Evolutionary conservation across 1,284 basidiomycete genomes (phyloP).

Genomic region (Polyporus tsugae): DNA sequence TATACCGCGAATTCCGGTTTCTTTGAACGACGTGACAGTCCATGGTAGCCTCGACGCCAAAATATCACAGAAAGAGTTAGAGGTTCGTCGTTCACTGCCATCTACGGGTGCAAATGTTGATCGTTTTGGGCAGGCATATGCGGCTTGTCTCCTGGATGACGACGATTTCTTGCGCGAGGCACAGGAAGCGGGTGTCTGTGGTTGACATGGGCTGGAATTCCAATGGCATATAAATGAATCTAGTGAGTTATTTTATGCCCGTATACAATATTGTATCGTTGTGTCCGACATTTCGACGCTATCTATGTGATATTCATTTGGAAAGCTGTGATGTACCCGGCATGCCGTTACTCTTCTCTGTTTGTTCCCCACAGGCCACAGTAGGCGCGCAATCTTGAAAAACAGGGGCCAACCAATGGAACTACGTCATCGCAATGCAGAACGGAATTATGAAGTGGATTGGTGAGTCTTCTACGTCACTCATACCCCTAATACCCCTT

Average conservation of each 20-base stretch:
- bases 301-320: too few relatives aligned
- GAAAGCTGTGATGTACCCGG: too few relatives aligned
- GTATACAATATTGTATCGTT: background rate
- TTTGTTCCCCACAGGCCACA: too few relatives aligned
- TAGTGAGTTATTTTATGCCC: background rate
- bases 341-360: too few relatives aligned
- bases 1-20: background rate
- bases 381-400: background rate
- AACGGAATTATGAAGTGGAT: background rate
- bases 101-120: background rate
- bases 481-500: background rate
- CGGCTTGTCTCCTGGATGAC: conserved; percentile 18
- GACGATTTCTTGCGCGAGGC: conserved; percentile 27
- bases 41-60: conserved; percentile 1
- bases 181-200: conserved; percentile 2
- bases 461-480: background rate
- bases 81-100: conserved; percentile 14
- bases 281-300: too few relatives aligned
- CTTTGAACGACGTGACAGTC: background rate
- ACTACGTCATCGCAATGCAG: background rate
- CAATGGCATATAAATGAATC: background rate
- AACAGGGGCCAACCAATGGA: background rate
- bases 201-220: background rate
- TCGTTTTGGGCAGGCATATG: conserved; percentile 17
- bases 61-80: conserved; percentile 18